Conservation (phyloP, 495 filamentous ascomycete species). For the Penicillium nucicola region DNA sequence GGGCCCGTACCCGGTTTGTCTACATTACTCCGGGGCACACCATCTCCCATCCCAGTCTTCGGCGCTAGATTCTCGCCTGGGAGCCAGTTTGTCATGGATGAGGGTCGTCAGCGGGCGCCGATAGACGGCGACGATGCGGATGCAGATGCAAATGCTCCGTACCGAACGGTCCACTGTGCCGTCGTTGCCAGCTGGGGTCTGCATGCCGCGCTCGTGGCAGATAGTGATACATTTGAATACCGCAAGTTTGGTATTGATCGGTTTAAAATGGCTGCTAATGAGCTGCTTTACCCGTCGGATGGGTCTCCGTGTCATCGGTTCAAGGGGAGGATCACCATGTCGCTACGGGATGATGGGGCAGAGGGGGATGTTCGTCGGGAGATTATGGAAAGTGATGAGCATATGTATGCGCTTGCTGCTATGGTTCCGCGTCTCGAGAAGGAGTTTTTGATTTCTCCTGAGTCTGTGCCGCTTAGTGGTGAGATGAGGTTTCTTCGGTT, state of each 20-base stretch:
- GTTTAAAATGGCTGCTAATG: conserved; percentile 78
- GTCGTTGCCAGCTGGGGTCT: conserved; percentile 86
- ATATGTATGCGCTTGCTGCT: conserved; percentile 73
- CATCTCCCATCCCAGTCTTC: conserved; percentile 50
- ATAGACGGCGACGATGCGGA: conserved; percentile 11
- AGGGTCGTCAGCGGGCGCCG: conserved; percentile 28
- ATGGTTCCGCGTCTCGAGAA: conserved; percentile 77
- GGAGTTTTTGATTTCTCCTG: conserved; percentile 73
- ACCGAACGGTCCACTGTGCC: conserved; percentile 58
- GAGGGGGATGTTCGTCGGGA: not conserved
- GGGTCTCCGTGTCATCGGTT: conserved; percentile 66
- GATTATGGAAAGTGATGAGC: conserved; percentile 17
- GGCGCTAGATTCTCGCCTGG: conserved; percentile 63
- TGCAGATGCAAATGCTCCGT: conserved; percentile 17
- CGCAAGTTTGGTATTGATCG: conserved; percentile 69
- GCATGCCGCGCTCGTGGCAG: conserved; percentile 82
- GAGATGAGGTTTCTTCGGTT: conserved; percentile 71
- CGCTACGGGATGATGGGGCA: conserved; percentile 18
- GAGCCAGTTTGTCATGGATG: conserved; percentile 41
- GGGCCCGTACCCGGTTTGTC: conserved; percentile 25
- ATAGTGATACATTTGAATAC: conserved; percentile 77
- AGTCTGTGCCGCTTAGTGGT: conserved; percentile 62
- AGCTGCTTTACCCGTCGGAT: conserved; percentile 61
- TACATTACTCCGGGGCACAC: conserved; percentile 47
- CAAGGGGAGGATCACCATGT: conserved; percentile 51